These are phyloP conservation scores for Akanthomyces uredinophilus DNA, from an alignment of 2,329 filamentous ascomycete genomes.

Conservation along the genomic window DNA sequence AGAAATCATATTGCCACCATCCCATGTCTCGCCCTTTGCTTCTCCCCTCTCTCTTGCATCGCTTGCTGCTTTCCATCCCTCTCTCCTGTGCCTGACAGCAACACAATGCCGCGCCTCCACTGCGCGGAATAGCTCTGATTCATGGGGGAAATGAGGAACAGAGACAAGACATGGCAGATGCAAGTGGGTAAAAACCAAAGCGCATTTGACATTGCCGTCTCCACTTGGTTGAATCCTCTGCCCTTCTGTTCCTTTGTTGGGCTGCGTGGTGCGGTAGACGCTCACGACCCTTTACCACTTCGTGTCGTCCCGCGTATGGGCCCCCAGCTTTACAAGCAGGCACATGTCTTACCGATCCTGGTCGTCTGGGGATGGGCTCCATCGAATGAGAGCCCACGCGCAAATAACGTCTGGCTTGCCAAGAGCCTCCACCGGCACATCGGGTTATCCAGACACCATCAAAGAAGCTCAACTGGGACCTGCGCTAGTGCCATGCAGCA, in stretches of 20 bases:
- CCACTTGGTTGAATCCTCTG: conserved; percentile 1
- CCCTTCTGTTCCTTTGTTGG: neutral
- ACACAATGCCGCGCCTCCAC: neutral
- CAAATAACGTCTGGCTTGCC: conserved; percentile 2
- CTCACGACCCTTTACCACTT: neutral
- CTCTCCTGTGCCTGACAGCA: neutral
- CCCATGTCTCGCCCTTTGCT: neutral
- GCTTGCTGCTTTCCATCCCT: neutral
- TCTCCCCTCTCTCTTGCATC: neutral
- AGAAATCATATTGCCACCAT: neutral
- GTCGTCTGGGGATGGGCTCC: neutral
- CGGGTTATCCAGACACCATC: neutral
- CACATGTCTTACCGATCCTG: conserved; percentile 7
- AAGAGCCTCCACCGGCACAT: conserved; percentile 1
- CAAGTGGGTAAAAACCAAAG: neutral
- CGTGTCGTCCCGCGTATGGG: neutral
- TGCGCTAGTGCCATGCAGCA: conserved; percentile 10
- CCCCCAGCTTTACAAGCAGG: neutral
- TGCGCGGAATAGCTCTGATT: conserved; percentile 12
- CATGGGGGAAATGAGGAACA: conserved; percentile 15
- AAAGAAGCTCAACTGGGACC: conserved; percentile 7
- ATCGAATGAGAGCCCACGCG: conserved; percentile 1
- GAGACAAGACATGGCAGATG: conserved; percentile 13
- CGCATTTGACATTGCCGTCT: conserved; percentile 1
- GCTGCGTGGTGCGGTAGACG: too few relatives aligned